Evolutionary conservation across 441 rosid genomes (phyloP).

Genomic region (Erodium texanum): DNA sequence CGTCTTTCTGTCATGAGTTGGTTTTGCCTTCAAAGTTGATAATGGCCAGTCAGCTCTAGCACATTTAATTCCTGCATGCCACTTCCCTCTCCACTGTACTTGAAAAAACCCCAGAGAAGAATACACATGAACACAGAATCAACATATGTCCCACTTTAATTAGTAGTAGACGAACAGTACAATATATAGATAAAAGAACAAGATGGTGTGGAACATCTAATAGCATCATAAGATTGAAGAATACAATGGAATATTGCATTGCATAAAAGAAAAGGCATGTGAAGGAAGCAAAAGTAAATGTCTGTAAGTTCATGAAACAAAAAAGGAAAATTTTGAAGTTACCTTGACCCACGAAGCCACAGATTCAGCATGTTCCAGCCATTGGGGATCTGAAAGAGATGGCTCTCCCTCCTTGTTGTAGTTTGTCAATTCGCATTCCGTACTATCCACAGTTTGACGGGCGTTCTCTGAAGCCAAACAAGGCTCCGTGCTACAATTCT

Average conservation of each 20-base stretch:
- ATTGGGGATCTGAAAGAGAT: constrained; percentile 55
- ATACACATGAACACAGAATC: constrained; percentile 19
- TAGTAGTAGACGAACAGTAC: constrained; percentile 6
- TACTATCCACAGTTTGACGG: constrained; percentile 35
- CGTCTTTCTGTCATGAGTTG: constrained; percentile 85
- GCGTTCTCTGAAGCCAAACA: constrained; percentile 38
- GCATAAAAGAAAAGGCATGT: background rate
- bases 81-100: constrained; percentile 94
- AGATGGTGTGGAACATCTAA: background rate
- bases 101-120: constrained; percentile 21
- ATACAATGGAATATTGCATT: background rate
- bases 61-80: constrained; percentile 96
- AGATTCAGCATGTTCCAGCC: constrained; percentile 75
- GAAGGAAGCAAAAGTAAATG: constrained; percentile 8
- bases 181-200: background rate
- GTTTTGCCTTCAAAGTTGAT: constrained; percentile 82
- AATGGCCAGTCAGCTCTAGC: constrained; percentile 92
- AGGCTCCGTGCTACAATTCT: constrained; percentile 30
- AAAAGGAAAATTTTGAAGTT: constrained; percentile 15
- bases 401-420: constrained; percentile 45
- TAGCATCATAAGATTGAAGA: background rate
- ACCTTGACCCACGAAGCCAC: constrained; percentile 99
- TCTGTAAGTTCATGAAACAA: constrained; percentile 4
- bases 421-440: constrained; percentile 39
- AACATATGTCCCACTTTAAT: constrained; percentile 7